Evolutionary conservation across 2,329 filamentous ascomycete species (phyloP).

Genomic region (Cryphonectria nitschkei): DNA sequence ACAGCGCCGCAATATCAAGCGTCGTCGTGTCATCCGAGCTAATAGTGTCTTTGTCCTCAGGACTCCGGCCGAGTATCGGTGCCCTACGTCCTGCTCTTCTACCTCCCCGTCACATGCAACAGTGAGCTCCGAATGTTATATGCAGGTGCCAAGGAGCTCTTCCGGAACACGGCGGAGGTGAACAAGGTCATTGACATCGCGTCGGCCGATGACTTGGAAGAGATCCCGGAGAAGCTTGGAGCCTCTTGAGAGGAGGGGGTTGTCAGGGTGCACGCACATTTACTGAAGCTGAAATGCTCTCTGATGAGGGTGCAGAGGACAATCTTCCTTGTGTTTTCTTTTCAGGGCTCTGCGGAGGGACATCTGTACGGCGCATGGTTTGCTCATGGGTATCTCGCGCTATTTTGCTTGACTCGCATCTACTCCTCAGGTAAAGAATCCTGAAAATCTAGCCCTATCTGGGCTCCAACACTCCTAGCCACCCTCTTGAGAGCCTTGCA

Average conservation of each 20-base stretch:
- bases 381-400: conserved; percentile 21
- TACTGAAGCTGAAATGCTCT: neutral
- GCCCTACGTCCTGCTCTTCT: conserved; percentile 94
- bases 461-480: conserved; percentile 70
- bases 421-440: conserved; percentile 52
- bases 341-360: neutral
- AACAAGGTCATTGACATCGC: conserved; percentile 84
- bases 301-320: neutral
- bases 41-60: conserved; percentile 47
- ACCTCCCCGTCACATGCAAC: conserved; percentile 91
- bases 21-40: neutral
- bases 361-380: conserved; percentile 18
- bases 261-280: neutral
- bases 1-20: neutral
- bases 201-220: conserved; percentile 77
- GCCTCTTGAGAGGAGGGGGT: conserved; percentile 35
- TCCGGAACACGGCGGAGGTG: conserved; percentile 92
- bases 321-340: neutral
- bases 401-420: conserved; percentile 17
- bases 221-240: conserved; percentile 70
- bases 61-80: conserved; percentile 82
- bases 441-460: conserved; percentile 66
- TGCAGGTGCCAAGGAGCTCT: conserved; percentile 92
- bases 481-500: conserved; percentile 81
- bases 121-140: conserved; percentile 89